Conservation (phyloP, 192 early-diverging fungal species). For the Coemansia javaensis region DNA sequence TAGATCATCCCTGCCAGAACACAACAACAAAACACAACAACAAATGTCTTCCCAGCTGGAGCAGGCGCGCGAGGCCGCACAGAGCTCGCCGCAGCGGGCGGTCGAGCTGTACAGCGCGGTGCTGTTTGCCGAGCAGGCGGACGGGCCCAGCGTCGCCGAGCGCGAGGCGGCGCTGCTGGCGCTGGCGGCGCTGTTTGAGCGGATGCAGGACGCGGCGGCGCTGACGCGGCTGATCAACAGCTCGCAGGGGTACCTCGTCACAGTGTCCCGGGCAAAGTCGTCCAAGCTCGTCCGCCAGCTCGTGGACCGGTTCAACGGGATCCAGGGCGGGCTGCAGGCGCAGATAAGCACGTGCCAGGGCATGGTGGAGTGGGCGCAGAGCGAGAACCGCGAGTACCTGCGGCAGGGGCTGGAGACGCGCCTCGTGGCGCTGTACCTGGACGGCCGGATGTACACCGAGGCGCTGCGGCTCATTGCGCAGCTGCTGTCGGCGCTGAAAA, state of each 20-base stretch:
- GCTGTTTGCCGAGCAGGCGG: slow-evolving; percentile 26
- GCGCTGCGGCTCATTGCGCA: slow-evolving; percentile 74
- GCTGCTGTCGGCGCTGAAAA: slow-evolving; percentile 95
- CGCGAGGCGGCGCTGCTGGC: slow-evolving; percentile 35
- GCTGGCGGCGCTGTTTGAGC: slow-evolving; percentile 40
- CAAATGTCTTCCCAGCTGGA: slow-evolving; percentile 34
- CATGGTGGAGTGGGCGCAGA: slow-evolving; percentile 85
- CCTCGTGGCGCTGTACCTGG: slow-evolving; percentile 82
- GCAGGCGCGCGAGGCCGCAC: slow-evolving; percentile 25
- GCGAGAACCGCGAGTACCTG: slow-evolving; percentile 92
- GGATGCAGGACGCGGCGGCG: slow-evolving; percentile 59
- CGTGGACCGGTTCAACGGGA: slow-evolving; percentile 80
- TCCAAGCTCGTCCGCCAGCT: slow-evolving; percentile 73
- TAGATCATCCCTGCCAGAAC: background rate
- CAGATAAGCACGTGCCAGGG: slow-evolving; percentile 94
- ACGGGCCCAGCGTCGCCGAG: slow-evolving; percentile 6
- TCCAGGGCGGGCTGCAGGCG: slow-evolving; percentile 77
- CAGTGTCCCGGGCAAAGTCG: slow-evolving; percentile 93
- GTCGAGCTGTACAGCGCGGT: slow-evolving; percentile 34
- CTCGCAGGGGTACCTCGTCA: slow-evolving; percentile 71
- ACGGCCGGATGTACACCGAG: slow-evolving; percentile 94
- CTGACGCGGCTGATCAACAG: slow-evolving; percentile 77
- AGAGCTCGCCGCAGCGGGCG: slow-evolving; percentile 43
- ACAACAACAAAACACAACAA: background rate
- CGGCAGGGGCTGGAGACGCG: slow-evolving; percentile 94